Base-by-base conservation (phyloP, 1,284 basidiomycete species). In the Cryptococcus deneoformans region DNA sequence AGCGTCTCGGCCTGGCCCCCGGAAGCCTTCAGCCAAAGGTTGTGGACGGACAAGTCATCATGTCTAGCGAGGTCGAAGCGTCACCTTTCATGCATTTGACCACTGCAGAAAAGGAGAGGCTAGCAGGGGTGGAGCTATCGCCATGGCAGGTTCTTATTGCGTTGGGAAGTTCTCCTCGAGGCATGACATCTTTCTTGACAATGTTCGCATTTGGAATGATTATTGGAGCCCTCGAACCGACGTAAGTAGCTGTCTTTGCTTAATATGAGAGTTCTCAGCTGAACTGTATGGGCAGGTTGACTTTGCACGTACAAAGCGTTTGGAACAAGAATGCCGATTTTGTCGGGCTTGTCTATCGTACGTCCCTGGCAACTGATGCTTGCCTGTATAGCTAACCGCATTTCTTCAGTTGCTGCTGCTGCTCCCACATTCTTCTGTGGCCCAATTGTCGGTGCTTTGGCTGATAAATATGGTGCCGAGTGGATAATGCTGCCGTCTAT, bases 261-360 rank as follows among this genome's bases (percentile, higher is more conserved):
- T 29, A 6, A 20, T 20, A 20, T 20, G 5, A 8, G 29, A 24
- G 7, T 47, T 20, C 45, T 50, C 12, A 38, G 9, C 42, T 55
- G 36, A 46, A 34, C 14, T 20, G 34, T 20, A 14, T 8, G 6
- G 6, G 3, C 56, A 81, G 86, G 1, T 76, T 90, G 29, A 85
- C 88, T 0, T 73, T 90, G 10, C 85, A 86, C 63, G 72, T 89
- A 39, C 82, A 86, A 62, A 69, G 71, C 3, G 70, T 83, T 0
- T 91, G 86, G 84, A 67, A 78, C n/a, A 82, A 87, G 55, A 70
- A 82, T 61, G 81, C 87, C 0, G 75, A 79, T 5, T 81, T 82
- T 70, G 85, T 89, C 24, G 89, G 89, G 2, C 67, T 90, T 9
- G 81, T 89, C 12, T 88, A 86, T 69, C 79, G 67, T 66, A 39